Conservation (phyloP, 2,329 filamentous ascomycete genomes). For the Colletotrichum salicis region DNA sequence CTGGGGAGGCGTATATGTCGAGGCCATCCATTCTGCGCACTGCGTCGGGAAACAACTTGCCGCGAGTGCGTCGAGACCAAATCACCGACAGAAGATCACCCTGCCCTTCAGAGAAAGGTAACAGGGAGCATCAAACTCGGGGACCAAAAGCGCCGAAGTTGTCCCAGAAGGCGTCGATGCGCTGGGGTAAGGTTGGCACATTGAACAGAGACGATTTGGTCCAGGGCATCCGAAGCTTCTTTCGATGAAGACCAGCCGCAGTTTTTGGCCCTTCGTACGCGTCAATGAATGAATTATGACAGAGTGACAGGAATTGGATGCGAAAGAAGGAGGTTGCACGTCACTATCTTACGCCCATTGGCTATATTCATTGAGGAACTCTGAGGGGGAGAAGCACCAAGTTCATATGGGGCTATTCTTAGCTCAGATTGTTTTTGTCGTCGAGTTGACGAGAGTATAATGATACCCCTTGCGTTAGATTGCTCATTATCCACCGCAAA, state of each 20-base stretch:
- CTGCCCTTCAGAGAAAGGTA: constrained; percentile 42
- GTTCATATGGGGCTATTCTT: constrained; percentile 12
- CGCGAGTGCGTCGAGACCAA: constrained; percentile 35
- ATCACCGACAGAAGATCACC: constrained; percentile 37
- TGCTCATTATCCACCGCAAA: not conserved
- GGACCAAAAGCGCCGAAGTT: constrained; percentile 24
- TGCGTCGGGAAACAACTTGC: constrained; percentile 39
- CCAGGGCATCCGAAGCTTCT: constrained; percentile 56
- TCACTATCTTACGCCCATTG: constrained; percentile 9
- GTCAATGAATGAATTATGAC: not conserved
- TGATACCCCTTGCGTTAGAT: constrained; percentile 28
- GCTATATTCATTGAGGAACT: constrained; percentile 14
- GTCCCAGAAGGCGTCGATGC: constrained; percentile 43
- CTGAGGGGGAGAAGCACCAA: not conserved
- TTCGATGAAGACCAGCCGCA: constrained; percentile 47
- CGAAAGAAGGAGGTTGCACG: constrained; percentile 16
- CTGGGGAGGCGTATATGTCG: not conserved
- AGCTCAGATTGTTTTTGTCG: constrained; percentile 19
- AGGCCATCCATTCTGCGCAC: constrained; percentile 34
- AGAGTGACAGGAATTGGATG: not conserved
- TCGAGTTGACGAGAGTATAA: constrained; percentile 30
- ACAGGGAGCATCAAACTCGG: constrained; percentile 41
- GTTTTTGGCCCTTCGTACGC: not conserved
- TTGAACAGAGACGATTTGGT: constrained; percentile 51
- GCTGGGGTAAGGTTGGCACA: constrained; percentile 50